Evolutionary conservation across 805 yeast species (phyloP).

Genomic region (Yueomyces sinensis): DNA sequence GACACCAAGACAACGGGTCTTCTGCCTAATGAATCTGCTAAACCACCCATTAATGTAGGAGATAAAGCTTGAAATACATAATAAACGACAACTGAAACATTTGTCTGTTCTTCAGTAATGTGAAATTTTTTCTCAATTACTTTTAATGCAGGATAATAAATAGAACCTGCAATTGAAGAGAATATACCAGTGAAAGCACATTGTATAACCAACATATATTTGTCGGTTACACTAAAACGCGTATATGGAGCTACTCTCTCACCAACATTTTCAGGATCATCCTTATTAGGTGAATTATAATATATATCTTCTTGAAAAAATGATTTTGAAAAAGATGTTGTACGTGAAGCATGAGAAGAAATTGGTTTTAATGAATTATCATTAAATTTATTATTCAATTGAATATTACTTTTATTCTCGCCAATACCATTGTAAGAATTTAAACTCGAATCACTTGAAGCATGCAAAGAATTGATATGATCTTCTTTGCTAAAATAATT

Average conservation of each 20-base stretch:
- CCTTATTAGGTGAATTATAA: too few species aligned
- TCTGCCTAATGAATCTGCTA: slow-evolving; percentile 63
- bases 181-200: slow-evolving; percentile 41
- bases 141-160: slow-evolving; percentile 68
- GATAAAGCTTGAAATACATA: slow-evolving; percentile 63
- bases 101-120: slow-evolving; percentile 43
- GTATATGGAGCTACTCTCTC: slow-evolving; percentile 34
- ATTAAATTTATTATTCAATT: too few species aligned
- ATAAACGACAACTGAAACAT: slow-evolving; percentile 69
- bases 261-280: too few species aligned
- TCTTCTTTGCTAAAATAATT: too few species aligned
- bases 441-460: too few species aligned
- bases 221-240: slow-evolving; percentile 31
- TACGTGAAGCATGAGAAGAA: too few species aligned
- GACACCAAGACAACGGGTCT: slow-evolving; percentile 52
- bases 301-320: too few species aligned
- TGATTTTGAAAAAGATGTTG: too few species aligned
- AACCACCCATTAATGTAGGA: slow-evolving; percentile 54
- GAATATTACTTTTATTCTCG: too few species aligned
- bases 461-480: too few species aligned
- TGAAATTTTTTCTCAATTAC: slow-evolving; percentile 40
- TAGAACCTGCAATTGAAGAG: slow-evolving; percentile 63
- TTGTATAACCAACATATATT: slow-evolving; percentile 26
- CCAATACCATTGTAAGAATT: too few species aligned
- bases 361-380: too few species aligned